A percentile compares a stretch with the other conserved stretches of the same genome.
phyloP scores from a whole-genome alignment of 2,329 filamentous ascomycete genomes.

The Penicillium hordei region DNA sequence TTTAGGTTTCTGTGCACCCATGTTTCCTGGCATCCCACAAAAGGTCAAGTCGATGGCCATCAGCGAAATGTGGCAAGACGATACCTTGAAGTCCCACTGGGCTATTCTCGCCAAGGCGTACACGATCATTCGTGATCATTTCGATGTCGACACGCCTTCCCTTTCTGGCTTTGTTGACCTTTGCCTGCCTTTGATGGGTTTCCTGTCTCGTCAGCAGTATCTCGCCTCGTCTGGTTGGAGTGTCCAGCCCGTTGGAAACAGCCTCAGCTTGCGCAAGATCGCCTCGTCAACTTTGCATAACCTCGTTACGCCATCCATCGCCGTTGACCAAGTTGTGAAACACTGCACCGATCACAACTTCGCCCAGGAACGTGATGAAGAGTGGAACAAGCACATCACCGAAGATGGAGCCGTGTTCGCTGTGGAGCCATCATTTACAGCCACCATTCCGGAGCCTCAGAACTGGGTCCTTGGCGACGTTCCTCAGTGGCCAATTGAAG shows the following conservation, averaged over 20 bases:
- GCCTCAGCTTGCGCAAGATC: background rate
- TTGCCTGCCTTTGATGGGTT: background rate
- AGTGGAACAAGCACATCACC: background rate
- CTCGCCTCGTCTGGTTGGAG: background rate
- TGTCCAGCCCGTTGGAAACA: background rate
- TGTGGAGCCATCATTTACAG: background rate
- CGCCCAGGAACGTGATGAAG: background rate
- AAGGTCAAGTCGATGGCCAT: conserved; percentile 55
- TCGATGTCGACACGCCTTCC: background rate
- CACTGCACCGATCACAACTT: background rate
- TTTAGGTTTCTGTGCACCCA: conserved; percentile 49
- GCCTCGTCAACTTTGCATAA: background rate
- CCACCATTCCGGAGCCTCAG: background rate
- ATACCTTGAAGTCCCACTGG: conserved; percentile 55
- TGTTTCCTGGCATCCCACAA: conserved; percentile 51
- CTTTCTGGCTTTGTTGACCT: background rate
- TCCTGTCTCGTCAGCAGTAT: background rate
- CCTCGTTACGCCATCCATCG: background rate
- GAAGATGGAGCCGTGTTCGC: background rate
- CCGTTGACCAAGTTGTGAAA: background rate
- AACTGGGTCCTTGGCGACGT: background rate
- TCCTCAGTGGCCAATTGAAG: conserved; percentile 2
- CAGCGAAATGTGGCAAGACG: conserved; percentile 51
- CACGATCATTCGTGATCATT: conserved; percentile 54
- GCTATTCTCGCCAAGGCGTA: conserved; percentile 56